A percentile compares a stretch with the other conserved stretches of the same genome.
Conservation (phyloP, 2,329 filamentous ascomycete genomes). For the Pyricularia grisea region DNA sequence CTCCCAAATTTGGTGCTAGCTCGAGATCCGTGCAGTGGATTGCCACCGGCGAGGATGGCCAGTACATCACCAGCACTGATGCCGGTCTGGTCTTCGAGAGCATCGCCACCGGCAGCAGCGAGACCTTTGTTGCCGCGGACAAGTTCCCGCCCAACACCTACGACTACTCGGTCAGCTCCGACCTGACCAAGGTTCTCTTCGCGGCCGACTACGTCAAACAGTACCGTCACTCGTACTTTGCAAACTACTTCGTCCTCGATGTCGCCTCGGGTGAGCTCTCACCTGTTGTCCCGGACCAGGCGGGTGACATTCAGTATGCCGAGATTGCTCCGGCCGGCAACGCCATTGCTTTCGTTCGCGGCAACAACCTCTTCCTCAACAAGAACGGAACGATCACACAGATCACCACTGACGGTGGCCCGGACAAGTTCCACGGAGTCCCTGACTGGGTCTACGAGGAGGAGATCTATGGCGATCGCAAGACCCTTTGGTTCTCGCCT, state of each 20-base stretch:
- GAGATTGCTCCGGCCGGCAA: conserved; percentile 84
- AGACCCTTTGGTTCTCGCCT: conserved; percentile 90
- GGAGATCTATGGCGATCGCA: conserved; percentile 71
- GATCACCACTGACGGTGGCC: conserved; percentile 79
- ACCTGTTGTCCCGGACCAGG: conserved; percentile 63
- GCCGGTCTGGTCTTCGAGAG: conserved; percentile 80
- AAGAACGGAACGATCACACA: conserved; percentile 49
- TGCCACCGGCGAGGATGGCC: conserved; percentile 47
- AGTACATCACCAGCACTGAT: conserved; percentile 59
- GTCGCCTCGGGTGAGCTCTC: conserved; percentile 70
- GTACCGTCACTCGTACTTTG: conserved; percentile 85
- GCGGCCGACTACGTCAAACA: conserved; percentile 62
- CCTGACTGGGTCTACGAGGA: conserved; percentile 95
- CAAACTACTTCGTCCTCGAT: conserved; percentile 85
- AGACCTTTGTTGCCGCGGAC: conserved; percentile 80
- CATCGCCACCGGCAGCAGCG: conserved; percentile 47
- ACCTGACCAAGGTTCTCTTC: conserved; percentile 82
- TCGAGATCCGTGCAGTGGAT: conserved; percentile 47
- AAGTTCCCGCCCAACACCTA: conserved; percentile 49
- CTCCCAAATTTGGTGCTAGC: conserved; percentile 32
- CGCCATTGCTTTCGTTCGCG: conserved; percentile 76
- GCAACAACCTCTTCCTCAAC: conserved; percentile 85
- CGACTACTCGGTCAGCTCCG: conserved; percentile 41
- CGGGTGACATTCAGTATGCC: conserved; percentile 68
- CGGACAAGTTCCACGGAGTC: conserved; percentile 87